phyloP scores from a whole-genome alignment of 139 green algal species.

The Pleodorina starrii region DNA sequence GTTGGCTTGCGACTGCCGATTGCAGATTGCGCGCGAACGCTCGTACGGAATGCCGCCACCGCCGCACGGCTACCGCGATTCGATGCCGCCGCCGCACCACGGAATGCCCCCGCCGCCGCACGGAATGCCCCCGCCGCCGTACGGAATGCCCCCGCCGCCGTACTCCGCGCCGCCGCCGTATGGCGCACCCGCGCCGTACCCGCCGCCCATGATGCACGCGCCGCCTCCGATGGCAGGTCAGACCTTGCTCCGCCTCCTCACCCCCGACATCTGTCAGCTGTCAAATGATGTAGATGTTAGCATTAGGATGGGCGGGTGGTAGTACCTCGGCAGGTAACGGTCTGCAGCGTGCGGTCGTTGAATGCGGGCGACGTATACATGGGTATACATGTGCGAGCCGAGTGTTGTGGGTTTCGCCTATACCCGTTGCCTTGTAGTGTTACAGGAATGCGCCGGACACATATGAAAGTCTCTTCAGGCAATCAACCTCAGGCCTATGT shows the following conservation, averaged over 20 bases:
- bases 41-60: slow-evolving; percentile 40
- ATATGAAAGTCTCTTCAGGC: too few relatives aligned
- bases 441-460: too few relatives aligned
- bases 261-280: too few relatives aligned
- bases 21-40: slow-evolving; percentile 37
- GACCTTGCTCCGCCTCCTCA: neutral
- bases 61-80: slow-evolving; percentile 39
- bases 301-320: too few relatives aligned
- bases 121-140: slow-evolving; percentile 46
- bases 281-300: too few relatives aligned
- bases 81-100: slow-evolving; percentile 35
- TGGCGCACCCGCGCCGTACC: slow-evolving; percentile 12
- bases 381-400: too few relatives aligned
- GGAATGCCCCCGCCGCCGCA: slow-evolving; percentile 37
- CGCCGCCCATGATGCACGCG: slow-evolving; percentile 34
- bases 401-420: too few relatives aligned
- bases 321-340: too few relatives aligned
- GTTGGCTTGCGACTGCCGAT: neutral
- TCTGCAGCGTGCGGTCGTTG: too few relatives aligned
- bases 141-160: slow-evolving; percentile 44
- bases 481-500: too few relatives aligned
- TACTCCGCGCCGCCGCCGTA: slow-evolving; percentile 32
- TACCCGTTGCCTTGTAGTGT: too few relatives aligned
- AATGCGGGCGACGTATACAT: too few relatives aligned
- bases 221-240: slow-evolving; percentile 43